A percentile compares a stretch with the other conserved stretches of the same genome.
Evolutionary conservation across 371 early-diverging fungal species (phyloP).

Genomic region (Blakeslea trispora): DNA sequence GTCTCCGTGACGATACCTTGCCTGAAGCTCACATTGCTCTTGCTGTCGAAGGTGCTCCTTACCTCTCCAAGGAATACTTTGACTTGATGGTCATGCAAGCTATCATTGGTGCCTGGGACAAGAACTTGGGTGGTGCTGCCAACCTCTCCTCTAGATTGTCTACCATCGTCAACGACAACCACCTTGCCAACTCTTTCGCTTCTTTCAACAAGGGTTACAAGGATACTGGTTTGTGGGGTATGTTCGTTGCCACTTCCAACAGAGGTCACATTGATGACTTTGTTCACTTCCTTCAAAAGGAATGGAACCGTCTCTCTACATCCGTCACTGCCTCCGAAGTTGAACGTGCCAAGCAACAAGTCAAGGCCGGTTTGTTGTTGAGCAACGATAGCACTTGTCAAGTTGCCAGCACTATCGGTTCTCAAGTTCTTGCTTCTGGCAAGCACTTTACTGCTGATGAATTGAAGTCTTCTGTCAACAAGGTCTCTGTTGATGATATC

Average conservation of each 20-base stretch:
- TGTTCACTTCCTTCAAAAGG: constrained; percentile 82
- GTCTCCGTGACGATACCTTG: constrained; percentile 88
- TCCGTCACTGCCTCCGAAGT: constrained; percentile 88
- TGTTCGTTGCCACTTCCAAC: constrained; percentile 87
- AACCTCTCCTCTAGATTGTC: constrained; percentile 87
- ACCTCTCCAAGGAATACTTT: constrained; percentile 91
- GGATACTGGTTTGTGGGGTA: constrained; percentile 95
- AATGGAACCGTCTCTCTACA: constrained; percentile 89
- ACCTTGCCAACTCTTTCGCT: constrained; percentile 93
- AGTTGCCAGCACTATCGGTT: constrained; percentile 91
- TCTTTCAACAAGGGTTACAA: constrained; percentile 96
- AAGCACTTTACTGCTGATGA: constrained; percentile 66
- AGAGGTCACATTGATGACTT: constrained; percentile 81
- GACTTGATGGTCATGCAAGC: constrained; percentile 90
- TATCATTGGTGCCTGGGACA: constrained; percentile 94
- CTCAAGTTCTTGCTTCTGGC: constrained; percentile 89
- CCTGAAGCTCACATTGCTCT: constrained; percentile 94
- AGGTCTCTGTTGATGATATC: constrained; percentile 65
- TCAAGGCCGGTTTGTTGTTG: constrained; percentile 88
- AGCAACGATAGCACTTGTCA: constrained; percentile 87
- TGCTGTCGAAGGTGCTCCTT: constrained; percentile 93
- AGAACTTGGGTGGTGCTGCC: constrained; percentile 80
- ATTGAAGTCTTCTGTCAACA: constrained; percentile 25
- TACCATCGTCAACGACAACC: constrained; percentile 71
- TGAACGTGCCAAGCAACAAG: constrained; percentile 95